phyloP scores from a whole-genome alignment of 768 basidiomycete species.

The Psilocybe subaeruginosa region DNA sequence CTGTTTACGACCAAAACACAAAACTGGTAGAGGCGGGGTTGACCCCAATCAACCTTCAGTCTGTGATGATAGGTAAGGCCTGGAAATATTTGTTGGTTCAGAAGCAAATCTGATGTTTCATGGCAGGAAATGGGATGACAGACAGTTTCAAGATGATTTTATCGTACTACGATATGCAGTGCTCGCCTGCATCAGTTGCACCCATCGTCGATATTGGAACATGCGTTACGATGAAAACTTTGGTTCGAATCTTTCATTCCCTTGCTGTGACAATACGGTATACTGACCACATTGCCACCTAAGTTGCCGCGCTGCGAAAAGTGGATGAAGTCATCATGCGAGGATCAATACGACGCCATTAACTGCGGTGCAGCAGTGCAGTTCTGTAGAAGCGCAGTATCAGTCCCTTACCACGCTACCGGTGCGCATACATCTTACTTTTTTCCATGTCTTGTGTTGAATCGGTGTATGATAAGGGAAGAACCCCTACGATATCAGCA shows the following conservation, averaged over 20 bases:
- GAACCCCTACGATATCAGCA: conserved; percentile 74
- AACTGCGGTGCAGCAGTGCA: conserved; percentile 61
- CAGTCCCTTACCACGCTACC: conserved; percentile 40
- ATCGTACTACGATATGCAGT: conserved; percentile 53
- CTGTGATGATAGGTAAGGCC: conserved; percentile 67
- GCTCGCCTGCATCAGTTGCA: conserved; percentile 50
- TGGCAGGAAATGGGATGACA: conserved; percentile 62
- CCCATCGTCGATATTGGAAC: conserved; percentile 47
- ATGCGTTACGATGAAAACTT: conserved; percentile 62
- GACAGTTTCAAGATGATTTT: conserved; percentile 50
- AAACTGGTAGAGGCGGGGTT: conserved; percentile 54
- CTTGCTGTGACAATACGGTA: neutral
- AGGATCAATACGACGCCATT: conserved; percentile 66
- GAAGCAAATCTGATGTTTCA: neutral
- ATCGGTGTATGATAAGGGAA: conserved; percentile 28
- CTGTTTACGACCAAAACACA: conserved; percentile 74
- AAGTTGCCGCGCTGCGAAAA: conserved; percentile 69
- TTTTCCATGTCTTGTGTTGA: neutral
- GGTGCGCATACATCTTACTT: conserved; percentile 30
- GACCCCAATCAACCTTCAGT: conserved; percentile 65
- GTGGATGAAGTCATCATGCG: conserved; percentile 56
- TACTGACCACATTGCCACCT: neutral
- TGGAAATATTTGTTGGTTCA: neutral
- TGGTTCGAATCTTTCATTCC: conserved; percentile 38
- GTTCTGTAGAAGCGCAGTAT: conserved; percentile 64